Evolutionary conservation across 345 rosid genomes (phyloP).

Genomic region (Tarenaya hassleriana): DNA sequence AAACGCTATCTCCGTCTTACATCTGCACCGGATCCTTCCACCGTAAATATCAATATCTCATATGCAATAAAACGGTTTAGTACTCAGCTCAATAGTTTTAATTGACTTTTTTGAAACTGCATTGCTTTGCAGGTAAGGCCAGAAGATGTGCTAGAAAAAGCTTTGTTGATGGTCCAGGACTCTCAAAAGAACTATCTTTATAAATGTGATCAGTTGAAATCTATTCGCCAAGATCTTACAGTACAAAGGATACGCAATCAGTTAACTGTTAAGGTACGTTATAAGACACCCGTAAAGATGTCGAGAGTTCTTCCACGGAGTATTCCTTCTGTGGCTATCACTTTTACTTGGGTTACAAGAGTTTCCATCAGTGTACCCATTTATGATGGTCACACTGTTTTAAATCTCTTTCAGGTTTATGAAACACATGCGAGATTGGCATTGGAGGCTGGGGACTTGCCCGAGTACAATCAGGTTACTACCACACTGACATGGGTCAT

Average conservation of each 20-base stretch:
- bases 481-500: conserved; percentile 8
- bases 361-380: conserved; percentile 3
- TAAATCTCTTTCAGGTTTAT: conserved; percentile 63
- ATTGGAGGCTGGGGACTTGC: conserved; percentile 84
- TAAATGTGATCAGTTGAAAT: conserved; percentile 96
- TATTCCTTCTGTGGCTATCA: conserved; percentile 9
- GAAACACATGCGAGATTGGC: conserved; percentile 98
- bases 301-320: conserved; percentile 15
- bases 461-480: conserved; percentile 96
- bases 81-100: conserved; percentile 17
- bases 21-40: conserved; percentile 96
- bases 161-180: conserved; percentile 74
- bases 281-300: conserved; percentile 2
- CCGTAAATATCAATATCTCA: conserved; percentile 46
- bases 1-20: conserved; percentile 97
- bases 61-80: conserved; percentile 6
- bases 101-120: conserved; percentile 12
- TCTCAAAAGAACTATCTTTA: conserved; percentile 88
- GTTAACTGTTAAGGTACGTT: conserved; percentile 73
- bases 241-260: conserved; percentile 87
- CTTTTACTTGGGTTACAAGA: conserved; percentile 9
- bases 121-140: conserved; percentile 74
- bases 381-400: conserved; percentile 17
- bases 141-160: conserved; percentile 89
- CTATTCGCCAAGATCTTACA: conserved; percentile 97